phyloP scores from a whole-genome alignment of 345 rosid species.

The Citrus sp. region DNA sequence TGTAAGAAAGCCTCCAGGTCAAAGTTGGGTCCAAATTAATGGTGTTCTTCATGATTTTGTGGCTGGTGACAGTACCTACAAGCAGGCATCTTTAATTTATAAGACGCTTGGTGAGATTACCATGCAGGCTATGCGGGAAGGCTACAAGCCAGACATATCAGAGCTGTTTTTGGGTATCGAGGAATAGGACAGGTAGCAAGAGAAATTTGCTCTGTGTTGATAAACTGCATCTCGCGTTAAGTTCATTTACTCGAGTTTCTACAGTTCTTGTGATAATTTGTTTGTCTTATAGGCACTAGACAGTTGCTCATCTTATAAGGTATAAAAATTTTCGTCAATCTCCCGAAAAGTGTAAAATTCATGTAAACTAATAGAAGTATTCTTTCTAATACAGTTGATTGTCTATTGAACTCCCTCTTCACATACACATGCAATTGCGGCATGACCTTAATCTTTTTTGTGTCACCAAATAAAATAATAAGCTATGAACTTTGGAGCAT shows the following conservation, averaged over 20 bases:
- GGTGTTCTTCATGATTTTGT: slow-evolving; percentile 29
- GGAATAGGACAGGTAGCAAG: not conserved
- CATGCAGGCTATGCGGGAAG: slow-evolving; percentile 22
- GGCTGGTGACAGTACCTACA: slow-evolving; percentile 16
- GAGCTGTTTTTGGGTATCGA: slow-evolving; percentile 1
- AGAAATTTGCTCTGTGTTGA: not conserved
- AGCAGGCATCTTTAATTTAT: slow-evolving; percentile 24
- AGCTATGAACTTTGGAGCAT: too few species aligned
- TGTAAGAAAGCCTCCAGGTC: slow-evolving; percentile 30
- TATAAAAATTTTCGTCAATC: too few species aligned
- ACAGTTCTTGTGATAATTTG: not conserved
- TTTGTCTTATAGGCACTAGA: not conserved
- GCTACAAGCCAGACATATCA: slow-evolving; percentile 14
- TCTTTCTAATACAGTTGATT: too few species aligned
- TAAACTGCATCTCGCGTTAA: not conserved
- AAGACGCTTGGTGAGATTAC: slow-evolving; percentile 27
- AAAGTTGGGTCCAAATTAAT: slow-evolving; percentile 34
- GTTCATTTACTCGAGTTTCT: not conserved
- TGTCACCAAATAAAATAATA: too few species aligned
- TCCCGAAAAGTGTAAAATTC: too few species aligned
- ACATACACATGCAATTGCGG: too few species aligned
- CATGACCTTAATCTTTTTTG: too few species aligned
- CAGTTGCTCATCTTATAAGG: not conserved
- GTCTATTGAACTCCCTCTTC: too few species aligned
- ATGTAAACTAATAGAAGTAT: too few species aligned